Conservation (phyloP, 305 asterid genomes). For the Plantago coronopus region DNA sequence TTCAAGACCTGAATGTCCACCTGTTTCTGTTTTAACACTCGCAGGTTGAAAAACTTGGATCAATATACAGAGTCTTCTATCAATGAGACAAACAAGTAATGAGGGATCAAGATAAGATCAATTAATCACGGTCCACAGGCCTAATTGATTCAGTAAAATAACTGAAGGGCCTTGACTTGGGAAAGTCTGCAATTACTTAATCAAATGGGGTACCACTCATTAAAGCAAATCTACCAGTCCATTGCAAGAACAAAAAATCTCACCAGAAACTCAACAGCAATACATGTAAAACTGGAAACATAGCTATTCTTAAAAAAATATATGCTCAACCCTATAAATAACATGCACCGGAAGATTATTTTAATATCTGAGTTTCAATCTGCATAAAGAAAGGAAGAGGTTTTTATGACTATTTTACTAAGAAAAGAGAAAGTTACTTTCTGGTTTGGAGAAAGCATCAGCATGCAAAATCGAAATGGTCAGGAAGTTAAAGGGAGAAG, state of each 20-base stretch:
- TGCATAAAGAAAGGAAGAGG: no score
- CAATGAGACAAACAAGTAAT: conserved; percentile 4
- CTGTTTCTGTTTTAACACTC: no score
- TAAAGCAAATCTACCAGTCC: no score
- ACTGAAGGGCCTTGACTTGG: conserved; percentile 35
- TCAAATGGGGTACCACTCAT: not conserved
- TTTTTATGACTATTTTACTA: no score
- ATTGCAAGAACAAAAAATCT: no score
- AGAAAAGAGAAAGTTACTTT: not conserved
- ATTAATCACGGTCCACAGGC: conserved; percentile 2
- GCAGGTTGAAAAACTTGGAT: no score
- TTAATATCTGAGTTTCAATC: no score
- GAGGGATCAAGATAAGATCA: conserved; percentile 19
- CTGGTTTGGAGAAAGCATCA: not conserved
- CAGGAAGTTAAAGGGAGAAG: not conserved
- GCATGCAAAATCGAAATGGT: not conserved
- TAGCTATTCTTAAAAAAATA: no score
- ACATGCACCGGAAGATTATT: no score
- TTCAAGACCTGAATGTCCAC: no score
- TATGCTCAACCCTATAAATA: no score
- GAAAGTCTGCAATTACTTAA: conserved; percentile 13
- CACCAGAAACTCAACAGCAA: no score
- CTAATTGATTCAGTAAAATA: not conserved
- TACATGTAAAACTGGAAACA: not conserved
- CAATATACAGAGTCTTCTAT: not conserved